Conservation (phyloP, 495 filamentous ascomycete species). For the Jackrogersella minutella region DNA sequence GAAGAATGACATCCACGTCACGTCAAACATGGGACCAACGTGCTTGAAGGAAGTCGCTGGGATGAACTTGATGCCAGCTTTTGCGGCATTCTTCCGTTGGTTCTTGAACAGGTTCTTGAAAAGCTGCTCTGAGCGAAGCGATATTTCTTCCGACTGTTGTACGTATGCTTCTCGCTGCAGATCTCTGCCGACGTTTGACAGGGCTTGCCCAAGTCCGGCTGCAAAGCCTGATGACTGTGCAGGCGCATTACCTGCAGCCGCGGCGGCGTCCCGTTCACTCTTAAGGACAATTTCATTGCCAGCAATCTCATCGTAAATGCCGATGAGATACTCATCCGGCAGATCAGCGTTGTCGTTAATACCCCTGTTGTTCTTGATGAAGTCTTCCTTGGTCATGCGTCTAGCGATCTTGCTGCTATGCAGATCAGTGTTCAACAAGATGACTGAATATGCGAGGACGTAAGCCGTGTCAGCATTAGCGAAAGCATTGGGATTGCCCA, state of each 20-base stretch:
- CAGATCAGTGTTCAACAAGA: conserved; percentile 94
- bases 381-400: conserved; percentile 95
- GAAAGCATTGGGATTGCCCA: conserved; percentile 95
- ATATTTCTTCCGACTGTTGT: conserved; percentile 93
- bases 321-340: conserved; percentile 87
- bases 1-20: conserved; percentile 99
- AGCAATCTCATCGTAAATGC: conserved; percentile 92
- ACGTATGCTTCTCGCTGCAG: conserved; percentile 91
- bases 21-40: conserved; percentile 98
- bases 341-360: conserved; percentile 97
- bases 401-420: conserved; percentile 87
- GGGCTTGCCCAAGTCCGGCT: conserved; percentile 85
- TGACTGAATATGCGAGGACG: conserved; percentile 93
- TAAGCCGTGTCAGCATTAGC: conserved; percentile 99
- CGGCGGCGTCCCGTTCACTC: conserved; percentile 86
- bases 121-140: conserved; percentile 70
- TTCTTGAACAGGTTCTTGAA: conserved; percentile 89
- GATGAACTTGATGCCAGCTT: conserved; percentile 79
- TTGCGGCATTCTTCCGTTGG: conserved; percentile 78
- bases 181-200: conserved; percentile 90
- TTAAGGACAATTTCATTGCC: conserved; percentile 93
- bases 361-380: conserved; percentile 97
- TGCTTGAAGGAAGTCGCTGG: conserved; percentile 92
- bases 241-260: conserved; percentile 69
- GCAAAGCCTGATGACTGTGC: conserved; percentile 74